A percentile compares a stretch with the other conserved stretches of the same genome.
These are phyloP conservation scores for Eutypella sp. DNA, from an alignment of 2,329 filamentous ascomycete genomes.

Conservation along the genomic window DNA sequence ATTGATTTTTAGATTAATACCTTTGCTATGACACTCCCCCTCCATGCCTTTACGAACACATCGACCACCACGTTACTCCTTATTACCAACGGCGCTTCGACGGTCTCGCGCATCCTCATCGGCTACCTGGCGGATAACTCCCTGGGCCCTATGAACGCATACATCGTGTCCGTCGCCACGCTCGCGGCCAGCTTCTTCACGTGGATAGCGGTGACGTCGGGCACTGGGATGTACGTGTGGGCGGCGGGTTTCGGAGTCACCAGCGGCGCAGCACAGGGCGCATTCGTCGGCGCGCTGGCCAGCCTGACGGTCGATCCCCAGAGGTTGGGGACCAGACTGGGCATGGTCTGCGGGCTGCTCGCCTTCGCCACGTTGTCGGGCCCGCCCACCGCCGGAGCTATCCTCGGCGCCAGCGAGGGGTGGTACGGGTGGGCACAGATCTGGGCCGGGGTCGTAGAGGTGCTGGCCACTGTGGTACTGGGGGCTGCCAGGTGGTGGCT, in stretches of 20 bases:
- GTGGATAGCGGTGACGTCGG: slow-evolving; percentile 49
- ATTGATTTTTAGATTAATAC: slow-evolving; percentile 20
- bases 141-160: slow-evolving; percentile 50
- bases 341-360: slow-evolving; percentile 39
- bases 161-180: slow-evolving; percentile 42
- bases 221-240: slow-evolving; percentile 38
- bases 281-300: slow-evolving; percentile 36
- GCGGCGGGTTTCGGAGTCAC: slow-evolving; percentile 39
- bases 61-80: slow-evolving; percentile 51
- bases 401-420: slow-evolving; percentile 37
- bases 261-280: slow-evolving; percentile 37
- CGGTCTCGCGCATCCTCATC: slow-evolving; percentile 48
- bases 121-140: slow-evolving; percentile 47
- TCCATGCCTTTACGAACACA: slow-evolving; percentile 40
- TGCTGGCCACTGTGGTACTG: slow-evolving; percentile 11
- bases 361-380: slow-evolving; percentile 40
- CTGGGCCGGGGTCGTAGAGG: slow-evolving; percentile 37
- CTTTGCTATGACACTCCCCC: slow-evolving; percentile 24
- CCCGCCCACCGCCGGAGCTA: slow-evolving; percentile 39
- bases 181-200: slow-evolving; percentile 45
- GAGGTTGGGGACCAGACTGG: slow-evolving; percentile 41
- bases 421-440: slow-evolving; percentile 40
- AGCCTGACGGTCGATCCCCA: slow-evolving; percentile 37
- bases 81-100: slow-evolving; percentile 51
- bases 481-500: slow-evolving; percentile 12